Evolutionary conservation across 495 filamentous ascomycete species (phyloP).

Genomic region (Endocarpon pusillum): DNA sequence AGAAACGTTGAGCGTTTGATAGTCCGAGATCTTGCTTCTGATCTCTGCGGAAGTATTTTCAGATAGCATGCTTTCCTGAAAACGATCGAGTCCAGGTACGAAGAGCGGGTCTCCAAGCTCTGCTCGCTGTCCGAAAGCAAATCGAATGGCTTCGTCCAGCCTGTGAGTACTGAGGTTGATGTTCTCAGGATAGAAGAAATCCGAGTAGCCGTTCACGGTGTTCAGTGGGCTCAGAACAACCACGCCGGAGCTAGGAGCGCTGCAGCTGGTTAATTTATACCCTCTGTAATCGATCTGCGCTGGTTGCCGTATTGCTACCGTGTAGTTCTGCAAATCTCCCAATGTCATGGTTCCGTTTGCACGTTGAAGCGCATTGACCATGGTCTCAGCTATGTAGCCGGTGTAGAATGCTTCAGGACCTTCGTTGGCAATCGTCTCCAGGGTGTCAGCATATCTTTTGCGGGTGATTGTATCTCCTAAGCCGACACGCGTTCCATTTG

Average conservation of each 20-base stretch:
- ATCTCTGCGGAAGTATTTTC: constrained; percentile 36
- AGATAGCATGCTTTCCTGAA: constrained; percentile 48
- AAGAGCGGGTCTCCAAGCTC: constrained; percentile 68
- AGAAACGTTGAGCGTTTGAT: constrained; percentile 43
- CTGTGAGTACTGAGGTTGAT: constrained; percentile 57
- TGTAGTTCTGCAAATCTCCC: constrained; percentile 55
- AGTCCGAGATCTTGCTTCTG: constrained; percentile 51
- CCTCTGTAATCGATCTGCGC: constrained; percentile 53
- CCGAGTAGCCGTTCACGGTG: constrained; percentile 54
- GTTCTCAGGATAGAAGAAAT: constrained; percentile 32
- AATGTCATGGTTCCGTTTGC: constrained; percentile 70
- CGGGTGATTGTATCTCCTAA: constrained; percentile 63
- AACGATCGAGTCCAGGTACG: constrained; percentile 41
- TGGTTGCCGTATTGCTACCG: constrained; percentile 39
- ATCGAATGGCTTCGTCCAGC: constrained; percentile 72
- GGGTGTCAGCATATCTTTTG: constrained; percentile 58
- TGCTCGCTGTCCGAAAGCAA: constrained; percentile 59
- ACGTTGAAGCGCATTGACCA: constrained; percentile 43
- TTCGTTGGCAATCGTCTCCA: constrained; percentile 52
- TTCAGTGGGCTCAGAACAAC: constrained; percentile 61
- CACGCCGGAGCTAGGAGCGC: constrained; percentile 56
- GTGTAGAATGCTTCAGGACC: constrained; percentile 64
- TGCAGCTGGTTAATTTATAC: constrained; percentile 47
- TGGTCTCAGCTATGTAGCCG: constrained; percentile 55
- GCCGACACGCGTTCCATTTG: constrained; percentile 50